Base-by-base conservation (phyloP, 257 asterid genomes). In the Paulownia fortunei region DNA sequence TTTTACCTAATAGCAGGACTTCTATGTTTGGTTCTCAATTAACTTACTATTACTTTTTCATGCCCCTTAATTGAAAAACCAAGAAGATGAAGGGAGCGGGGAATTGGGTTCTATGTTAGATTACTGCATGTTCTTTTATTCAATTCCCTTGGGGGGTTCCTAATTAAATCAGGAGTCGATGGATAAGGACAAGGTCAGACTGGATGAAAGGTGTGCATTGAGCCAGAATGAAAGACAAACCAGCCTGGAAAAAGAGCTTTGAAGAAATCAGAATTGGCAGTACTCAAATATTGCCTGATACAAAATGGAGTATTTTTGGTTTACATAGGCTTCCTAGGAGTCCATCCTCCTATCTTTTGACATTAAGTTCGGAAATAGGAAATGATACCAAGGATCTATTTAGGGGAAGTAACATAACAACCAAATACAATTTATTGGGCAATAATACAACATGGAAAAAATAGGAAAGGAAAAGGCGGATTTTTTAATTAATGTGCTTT, bases 1-100 rank as follows among this genome's bases (percentile, higher is more conserved):
- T 56, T 60, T 51, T 72, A 79, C 78, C 82, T 78, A 78, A 60
- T 36, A 60, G 77, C 49, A 42, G 15, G 70, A 78, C 62, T 78
- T 69, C 3, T 47, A 15, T 11, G 18, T 24, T 51, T 16, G 8
- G 23, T 51, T 51, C 58, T 51, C n/a, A 18, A 47, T 47, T 10
- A 42, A 7, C n/a, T 58, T 30, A 23, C n/a, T 52, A 8, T 62
- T 46, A 19, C 72, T n/a, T 74, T 74, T 19, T 34, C 56, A 24
- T 39, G 24, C 67, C 34, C 15, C 34, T 58, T 64, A 60, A 41
- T 60, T 60, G 42, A 37, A 66, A 34, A 65, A 30, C 36, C 36
- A 30, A 4, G 36, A 30, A 30, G 3, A 30, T 4, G 3, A 30
- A 30, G 36, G 36, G 36, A n/a, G n/a, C n/a, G n/a, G n/a, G n/a